Evolutionary conservation across 495 filamentous ascomycete genomes (phyloP), one percentile per base, ranked within the genome.

Genomic region (Penicillium verhagenii): DNA sequence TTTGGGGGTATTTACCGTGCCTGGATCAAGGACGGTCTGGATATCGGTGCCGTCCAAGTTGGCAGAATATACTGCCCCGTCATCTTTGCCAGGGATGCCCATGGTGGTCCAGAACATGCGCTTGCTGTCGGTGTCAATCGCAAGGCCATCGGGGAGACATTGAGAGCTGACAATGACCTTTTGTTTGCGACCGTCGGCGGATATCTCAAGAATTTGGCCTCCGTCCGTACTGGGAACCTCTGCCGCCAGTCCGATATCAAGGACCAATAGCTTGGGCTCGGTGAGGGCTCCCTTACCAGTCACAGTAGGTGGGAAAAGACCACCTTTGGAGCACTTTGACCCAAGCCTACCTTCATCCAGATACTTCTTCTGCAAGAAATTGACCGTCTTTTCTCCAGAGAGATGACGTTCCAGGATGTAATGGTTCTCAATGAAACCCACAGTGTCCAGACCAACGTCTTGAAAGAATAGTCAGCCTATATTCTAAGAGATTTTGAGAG

Each of bases 91-190:
- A 6, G 71, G 68, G 26, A 60, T 33, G 8, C 79, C 79, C 79
- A 82, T 82, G 54, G 63, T 69, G 24, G 77, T 79, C 79, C 79
- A 82, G 64, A 77, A 80, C 14, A 84, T 65, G 9, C 68, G 64
- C 21, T 66, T 58, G 1, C 45, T 69, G 13, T 44, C 28, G 1
- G 57, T 42, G 31, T 68, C 68, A n/a, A 79, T 50, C 9, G 61
- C 73, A 21, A 82, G 55, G 1, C 79, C 78, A 60, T 82, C 80
- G 2, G 80, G 80, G 6, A 75, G 52, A 20, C 55, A 16, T 48
- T 72, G 75, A n/a, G 48, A 46, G 11, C 56, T 42, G 3, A 61
- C 59, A 1, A 80, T 47, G 9, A 55, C 40, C 3, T 37, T 28
- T 14, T 65, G 47, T 5, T 49, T 3, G 4, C 59, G 20, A n/a